These are phyloP conservation scores for Mortierella sp. DNA, from an alignment of 371 early-diverging fungal genomes.

Conservation along the genomic window DNA sequence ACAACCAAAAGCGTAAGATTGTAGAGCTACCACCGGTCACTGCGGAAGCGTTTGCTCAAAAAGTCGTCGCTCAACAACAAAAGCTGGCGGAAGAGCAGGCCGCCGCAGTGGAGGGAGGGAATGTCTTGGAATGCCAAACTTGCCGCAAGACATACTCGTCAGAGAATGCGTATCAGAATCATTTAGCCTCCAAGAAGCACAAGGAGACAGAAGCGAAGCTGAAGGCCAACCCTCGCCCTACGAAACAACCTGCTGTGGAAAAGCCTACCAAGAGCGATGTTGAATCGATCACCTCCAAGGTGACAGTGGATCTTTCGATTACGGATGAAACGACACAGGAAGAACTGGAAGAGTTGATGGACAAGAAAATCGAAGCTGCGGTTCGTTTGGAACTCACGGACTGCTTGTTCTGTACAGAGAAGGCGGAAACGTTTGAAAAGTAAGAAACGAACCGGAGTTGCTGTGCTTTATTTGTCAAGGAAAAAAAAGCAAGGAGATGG, in stretches of 20 bases:
- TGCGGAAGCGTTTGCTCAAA: slow-evolving; percentile 80
- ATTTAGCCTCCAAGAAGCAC: slow-evolving; percentile 92
- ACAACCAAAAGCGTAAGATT: slow-evolving; percentile 95
- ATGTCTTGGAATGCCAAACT: slow-evolving; percentile 50
- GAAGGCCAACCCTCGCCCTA: slow-evolving; percentile 50
- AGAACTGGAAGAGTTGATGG: slow-evolving; percentile 71
- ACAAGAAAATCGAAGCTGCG: slow-evolving; percentile 77
- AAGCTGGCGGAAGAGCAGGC: slow-evolving; percentile 50
- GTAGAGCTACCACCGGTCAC: slow-evolving; percentile 87
- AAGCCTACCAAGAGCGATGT: slow-evolving; percentile 59
- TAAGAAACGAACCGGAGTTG: slow-evolving; percentile 2
- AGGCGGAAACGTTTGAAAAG: slow-evolving; percentile 73
- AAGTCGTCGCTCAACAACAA: slow-evolving; percentile 67
- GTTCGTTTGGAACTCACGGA: slow-evolving; percentile 73
- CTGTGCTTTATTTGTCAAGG: no score
- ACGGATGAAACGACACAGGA: slow-evolving; percentile 63
- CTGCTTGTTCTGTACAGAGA: slow-evolving; percentile 86
- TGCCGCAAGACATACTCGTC: slow-evolving; percentile 58
- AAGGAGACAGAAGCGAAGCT: slow-evolving; percentile 73
- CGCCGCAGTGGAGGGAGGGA: slow-evolving; percentile 30
- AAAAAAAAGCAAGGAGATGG: no score
- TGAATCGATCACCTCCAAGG: slow-evolving; percentile 58
- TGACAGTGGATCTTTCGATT: slow-evolving; percentile 61
- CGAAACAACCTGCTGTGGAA: slow-evolving; percentile 55
- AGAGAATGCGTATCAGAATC: slow-evolving; percentile 86